Percentiles rank a stretch among this genome's conserved stretches.
Evolutionary conservation across 345 rosid genomes (phyloP).

Genomic region (Gossypium bickii): DNA sequence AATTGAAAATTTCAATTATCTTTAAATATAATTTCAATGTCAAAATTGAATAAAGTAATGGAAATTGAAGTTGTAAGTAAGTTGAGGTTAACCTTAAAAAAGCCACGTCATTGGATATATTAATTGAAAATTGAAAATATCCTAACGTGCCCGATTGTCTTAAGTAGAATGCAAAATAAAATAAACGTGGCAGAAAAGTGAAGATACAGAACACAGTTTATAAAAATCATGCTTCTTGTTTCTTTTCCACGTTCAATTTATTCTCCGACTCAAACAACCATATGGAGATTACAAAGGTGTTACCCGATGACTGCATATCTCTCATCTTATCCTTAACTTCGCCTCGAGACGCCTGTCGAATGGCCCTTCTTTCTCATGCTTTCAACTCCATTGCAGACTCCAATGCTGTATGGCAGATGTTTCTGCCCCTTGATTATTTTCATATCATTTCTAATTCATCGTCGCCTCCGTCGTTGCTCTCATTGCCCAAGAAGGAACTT

Average conservation of each 20-base stretch:
- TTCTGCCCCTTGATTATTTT: background rate
- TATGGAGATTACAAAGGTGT: background rate
- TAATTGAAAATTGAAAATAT: background rate
- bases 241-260: background rate
- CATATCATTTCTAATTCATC: background rate
- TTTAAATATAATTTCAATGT: too few relatives aligned
- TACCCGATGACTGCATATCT: background rate
- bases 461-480: background rate
- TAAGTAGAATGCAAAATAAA: background rate
- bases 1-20: too few relatives aligned
- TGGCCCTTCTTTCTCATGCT: background rate
- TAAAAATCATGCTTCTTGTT: background rate
- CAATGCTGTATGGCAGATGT: background rate
- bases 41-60: too few relatives aligned
- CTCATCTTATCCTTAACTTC: constrained; percentile 1
- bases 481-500: constrained; percentile 31
- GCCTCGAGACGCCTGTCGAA: constrained; percentile 3
- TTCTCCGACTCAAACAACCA: background rate
- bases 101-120: background rate
- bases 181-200: background rate
- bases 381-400: background rate
- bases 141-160: background rate
- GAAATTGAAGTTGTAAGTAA: too few relatives aligned
- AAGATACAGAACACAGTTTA: too few relatives aligned
- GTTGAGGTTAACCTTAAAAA: too few relatives aligned